A percentile compares a stretch with the other conserved stretches of the same genome.
Evolutionary conservation across 139 green algal genomes (phyloP).

Genomic region (Deuterostichococcus epilithicus): DNA sequence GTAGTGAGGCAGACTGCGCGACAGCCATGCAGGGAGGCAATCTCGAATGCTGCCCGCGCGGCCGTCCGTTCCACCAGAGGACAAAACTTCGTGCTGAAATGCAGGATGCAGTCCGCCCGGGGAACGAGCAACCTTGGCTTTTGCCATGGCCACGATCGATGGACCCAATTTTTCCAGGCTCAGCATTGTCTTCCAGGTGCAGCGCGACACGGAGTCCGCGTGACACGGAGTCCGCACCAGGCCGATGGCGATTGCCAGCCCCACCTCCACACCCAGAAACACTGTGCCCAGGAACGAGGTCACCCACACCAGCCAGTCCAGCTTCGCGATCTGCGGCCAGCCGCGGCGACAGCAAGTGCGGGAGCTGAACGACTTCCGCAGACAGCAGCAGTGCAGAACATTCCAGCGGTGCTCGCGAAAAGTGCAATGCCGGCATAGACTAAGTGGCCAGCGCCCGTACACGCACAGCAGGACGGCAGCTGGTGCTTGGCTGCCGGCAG

Average conservation of each 20-base stretch:
- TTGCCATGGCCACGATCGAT: neutral
- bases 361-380: neutral
- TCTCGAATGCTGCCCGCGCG: too few relatives aligned
- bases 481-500: neutral
- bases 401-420: neutral
- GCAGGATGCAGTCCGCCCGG: neutral
- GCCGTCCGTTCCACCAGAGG: neutral
- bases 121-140: neutral
- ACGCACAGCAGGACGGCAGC: neutral
- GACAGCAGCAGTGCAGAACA: too few relatives aligned
- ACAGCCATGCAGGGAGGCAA: too few relatives aligned
- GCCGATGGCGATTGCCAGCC: constrained; percentile 33
- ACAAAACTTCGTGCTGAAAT: neutral
- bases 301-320: constrained; percentile 41
- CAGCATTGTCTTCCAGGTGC: neutral
- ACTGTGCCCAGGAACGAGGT: constrained; percentile 18
- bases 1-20: too few relatives aligned
- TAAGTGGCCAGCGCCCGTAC: neutral
- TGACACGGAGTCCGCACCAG: too few relatives aligned
- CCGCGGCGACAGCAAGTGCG: too few relatives aligned
- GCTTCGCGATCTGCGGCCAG: constrained; percentile 28
- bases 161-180: neutral
- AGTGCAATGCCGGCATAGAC: neutral
- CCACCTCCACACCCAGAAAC: constrained; percentile 32
- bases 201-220: too few relatives aligned